Evolutionary conservation across 495 filamentous ascomycete species (phyloP), one percentile per base, ranked within the genome.

Genomic region (Podospora conica): DNA sequence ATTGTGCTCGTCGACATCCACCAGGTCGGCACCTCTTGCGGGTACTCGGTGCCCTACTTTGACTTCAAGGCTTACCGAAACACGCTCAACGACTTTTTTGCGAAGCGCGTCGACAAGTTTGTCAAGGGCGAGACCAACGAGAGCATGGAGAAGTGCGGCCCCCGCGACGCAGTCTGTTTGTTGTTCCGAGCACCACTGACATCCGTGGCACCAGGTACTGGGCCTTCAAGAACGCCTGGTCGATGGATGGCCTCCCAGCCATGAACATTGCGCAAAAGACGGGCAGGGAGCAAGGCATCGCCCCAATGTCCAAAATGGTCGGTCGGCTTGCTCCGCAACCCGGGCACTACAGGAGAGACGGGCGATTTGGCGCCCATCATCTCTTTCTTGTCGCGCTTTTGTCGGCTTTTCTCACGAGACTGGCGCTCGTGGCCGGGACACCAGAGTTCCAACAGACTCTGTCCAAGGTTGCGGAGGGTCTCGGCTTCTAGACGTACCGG

Each of bases 1-100:
- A 79, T 92, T 20, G 84, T 92, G 55, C 40, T 87, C 22, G 76
- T 92, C 58, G 80, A 88, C 70, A 74, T 92, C 29, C 89, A 85
- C 73, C 88, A 91, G 74, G 90, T 87, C 12, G 79, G 77, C 0
- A 76, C 61, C 63, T 79, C 77, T 7, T 87, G 84, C 65, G 84
- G 84, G 0, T 86, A 81, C 66, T 81, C 76, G 11, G 81, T 86
- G 54, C 84, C 84, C 5, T 76, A 73, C 29, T 85, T 77, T 70
- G 80, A 83, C 25, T 86, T 84, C 68, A 80, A 78, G 60, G 77
- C 73, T 9, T 81, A 76, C 63, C 75, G 84, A 20, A 74, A 70
- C 12, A 79, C 75, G 1, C 69, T 87, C 40, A 78, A 83, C 65
- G 78, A 85, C 10, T 70, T 73, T 65, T 84, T 82, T 65, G 74